Conservation (phyloP, 2,329 filamentous ascomycete genomes). For the Trichothecium sympodiale region DNA sequence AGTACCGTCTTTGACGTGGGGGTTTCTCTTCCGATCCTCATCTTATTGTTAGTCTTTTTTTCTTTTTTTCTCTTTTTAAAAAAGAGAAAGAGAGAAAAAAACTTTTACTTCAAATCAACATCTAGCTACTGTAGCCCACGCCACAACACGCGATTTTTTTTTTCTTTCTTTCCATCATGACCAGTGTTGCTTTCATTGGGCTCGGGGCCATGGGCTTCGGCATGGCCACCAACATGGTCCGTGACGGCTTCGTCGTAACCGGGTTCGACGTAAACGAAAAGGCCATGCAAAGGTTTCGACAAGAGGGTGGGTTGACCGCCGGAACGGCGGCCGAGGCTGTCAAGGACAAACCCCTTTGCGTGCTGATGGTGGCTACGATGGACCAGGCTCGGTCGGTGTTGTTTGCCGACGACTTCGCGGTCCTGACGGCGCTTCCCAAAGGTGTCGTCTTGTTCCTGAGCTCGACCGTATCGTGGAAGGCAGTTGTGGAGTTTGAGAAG, state of each 20-base stretch:
- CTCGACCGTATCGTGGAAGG: constrained; percentile 59
- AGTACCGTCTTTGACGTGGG: too few species aligned
- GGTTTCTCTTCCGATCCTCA: too few species aligned
- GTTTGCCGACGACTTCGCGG: constrained; percentile 46
- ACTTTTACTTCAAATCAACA: too few species aligned
- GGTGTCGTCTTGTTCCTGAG: constrained; percentile 54
- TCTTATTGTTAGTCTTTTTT: too few species aligned
- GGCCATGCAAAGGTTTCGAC: constrained; percentile 53
- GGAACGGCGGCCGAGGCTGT: constrained; percentile 52
- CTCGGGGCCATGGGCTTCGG: constrained; percentile 75
- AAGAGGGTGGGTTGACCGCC: constrained; percentile 49
- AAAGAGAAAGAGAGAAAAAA: too few species aligned
- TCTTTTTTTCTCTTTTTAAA: too few species aligned
- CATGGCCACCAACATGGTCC: constrained; percentile 66
- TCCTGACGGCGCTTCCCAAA: constrained; percentile 34
- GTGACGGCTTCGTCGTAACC: constrained; percentile 53
- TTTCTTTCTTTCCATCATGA: too few species aligned
- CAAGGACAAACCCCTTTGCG: constrained; percentile 44
- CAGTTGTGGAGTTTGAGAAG: constrained; percentile 48
- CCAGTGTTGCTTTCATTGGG: constrained; percentile 53
- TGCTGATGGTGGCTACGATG: constrained; percentile 68
- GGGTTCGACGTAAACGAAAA: constrained; percentile 63
- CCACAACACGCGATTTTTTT: too few species aligned
- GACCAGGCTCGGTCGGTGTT: constrained; percentile 57
- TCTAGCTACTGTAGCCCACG: too few species aligned